Percentiles rank a stretch among this genome's conserved stretches.
phyloP scores from a whole-genome alignment of 2,329 filamentous ascomycete species.

The Penicillium sp. region DNA sequence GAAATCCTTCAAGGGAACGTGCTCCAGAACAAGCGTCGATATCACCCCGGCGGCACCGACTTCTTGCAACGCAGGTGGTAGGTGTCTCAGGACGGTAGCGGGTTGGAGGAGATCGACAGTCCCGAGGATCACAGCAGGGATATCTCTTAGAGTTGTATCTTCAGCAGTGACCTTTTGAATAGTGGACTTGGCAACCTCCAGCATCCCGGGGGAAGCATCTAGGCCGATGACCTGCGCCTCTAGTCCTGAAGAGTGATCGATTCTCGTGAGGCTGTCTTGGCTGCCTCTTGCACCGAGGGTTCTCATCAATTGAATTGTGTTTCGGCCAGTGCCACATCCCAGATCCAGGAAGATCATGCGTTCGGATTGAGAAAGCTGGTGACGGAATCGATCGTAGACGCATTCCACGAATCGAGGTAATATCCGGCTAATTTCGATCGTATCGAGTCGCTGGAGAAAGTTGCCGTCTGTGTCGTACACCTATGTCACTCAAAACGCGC shows the following conservation, averaged over 20 bases:
- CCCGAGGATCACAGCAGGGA: constrained; percentile 22
- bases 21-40: constrained; percentile 60
- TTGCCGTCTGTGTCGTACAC: constrained; percentile 63
- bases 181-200: constrained; percentile 46
- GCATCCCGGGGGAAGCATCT: constrained; percentile 54
- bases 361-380: constrained; percentile 9
- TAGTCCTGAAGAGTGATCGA: constrained; percentile 4
- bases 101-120: constrained; percentile 38
- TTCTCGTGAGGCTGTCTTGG: neutral
- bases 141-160: neutral
- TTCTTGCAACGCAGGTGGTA: constrained; percentile 14
- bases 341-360: constrained; percentile 51
- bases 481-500: constrained; percentile 11
- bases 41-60: constrained; percentile 44
- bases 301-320: constrained; percentile 48
- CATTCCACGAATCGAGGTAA: constrained; percentile 46
- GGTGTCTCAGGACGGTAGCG: neutral
- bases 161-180: constrained; percentile 16
- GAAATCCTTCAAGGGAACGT: constrained; percentile 54
- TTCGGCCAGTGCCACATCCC: constrained; percentile 61
- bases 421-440: constrained; percentile 47
- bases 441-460: constrained; percentile 60
- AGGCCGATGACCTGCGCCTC: constrained; percentile 46
- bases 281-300: constrained; percentile 1
- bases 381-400: constrained; percentile 15